Conservation (phyloP, 108 stramenopile genomes). For the Cylindrotheca closterium region DNA sequence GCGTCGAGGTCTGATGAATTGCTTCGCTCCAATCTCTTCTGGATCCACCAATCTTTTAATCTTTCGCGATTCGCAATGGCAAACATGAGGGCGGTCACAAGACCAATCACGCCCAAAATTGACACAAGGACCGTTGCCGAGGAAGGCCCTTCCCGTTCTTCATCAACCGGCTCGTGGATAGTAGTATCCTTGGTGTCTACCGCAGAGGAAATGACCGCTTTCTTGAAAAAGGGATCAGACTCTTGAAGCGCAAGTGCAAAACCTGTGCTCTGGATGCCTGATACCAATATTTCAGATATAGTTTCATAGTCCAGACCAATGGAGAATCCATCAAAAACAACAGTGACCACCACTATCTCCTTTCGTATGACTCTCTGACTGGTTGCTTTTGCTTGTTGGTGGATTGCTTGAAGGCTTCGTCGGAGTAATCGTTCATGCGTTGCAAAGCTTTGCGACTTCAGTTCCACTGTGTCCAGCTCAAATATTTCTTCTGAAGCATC, state of each 20-base stretch:
- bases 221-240: conserved; percentile 15
- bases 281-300: conserved; percentile 10
- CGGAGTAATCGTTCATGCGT: background rate
- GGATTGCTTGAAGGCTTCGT: background rate
- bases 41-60: background rate
- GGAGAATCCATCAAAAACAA: conserved; percentile 25
- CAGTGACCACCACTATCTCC: background rate
- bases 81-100: background rate
- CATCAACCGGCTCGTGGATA: background rate
- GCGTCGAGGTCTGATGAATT: background rate
- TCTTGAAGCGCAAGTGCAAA: conserved; percentile 15
- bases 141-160: background rate
- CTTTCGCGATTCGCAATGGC: background rate
- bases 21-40: background rate
- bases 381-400: background rate
- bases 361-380: background rate
- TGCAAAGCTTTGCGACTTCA: conserved; percentile 6
- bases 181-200: background rate
- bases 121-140: background rate
- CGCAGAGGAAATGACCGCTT: conserved; percentile 2
- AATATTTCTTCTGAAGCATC: conserved; percentile 1
- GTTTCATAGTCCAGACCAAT: conserved; percentile 9
- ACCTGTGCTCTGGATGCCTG: conserved; percentile 12
- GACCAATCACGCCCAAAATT: background rate
- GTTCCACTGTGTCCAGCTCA: conserved; percentile 18